Percentiles rank a stretch among this genome's conserved stretches.
These are phyloP conservation scores for Cryptococcus sp. DNA, from an alignment of 1,284 basidiomycete species.

Conservation along the genomic window DNA sequence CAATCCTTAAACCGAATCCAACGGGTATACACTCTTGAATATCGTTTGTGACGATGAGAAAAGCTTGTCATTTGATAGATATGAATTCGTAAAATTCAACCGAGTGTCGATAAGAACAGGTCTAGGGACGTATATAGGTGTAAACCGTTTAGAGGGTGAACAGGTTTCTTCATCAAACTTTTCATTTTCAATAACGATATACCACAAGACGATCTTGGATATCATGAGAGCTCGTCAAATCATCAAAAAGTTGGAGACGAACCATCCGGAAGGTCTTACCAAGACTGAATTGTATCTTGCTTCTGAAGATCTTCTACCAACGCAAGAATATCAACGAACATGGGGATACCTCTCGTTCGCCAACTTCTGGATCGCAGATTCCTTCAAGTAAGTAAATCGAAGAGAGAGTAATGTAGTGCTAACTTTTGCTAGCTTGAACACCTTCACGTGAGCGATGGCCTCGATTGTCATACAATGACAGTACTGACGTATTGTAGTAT, in stretches of 20 bases:
- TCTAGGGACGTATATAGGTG: too few species aligned
- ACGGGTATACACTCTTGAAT: too few species aligned
- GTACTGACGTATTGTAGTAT: slow-evolving; percentile 31
- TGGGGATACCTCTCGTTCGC: slow-evolving; percentile 29
- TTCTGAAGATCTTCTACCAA: slow-evolving; percentile 46
- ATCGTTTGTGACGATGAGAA: too few species aligned
- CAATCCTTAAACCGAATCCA: too few species aligned
- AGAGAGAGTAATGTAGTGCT: not conserved
- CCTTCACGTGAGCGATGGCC: slow-evolving; percentile 47
- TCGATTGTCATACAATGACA: not conserved
- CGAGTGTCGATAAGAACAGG: too few species aligned
- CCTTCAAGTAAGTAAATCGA: slow-evolving; percentile 55
- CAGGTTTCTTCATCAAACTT: too few species aligned
- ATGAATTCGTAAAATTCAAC: too few species aligned
- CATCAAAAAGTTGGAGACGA: slow-evolving; percentile 51
- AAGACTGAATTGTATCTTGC: slow-evolving; percentile 56
- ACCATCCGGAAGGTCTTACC: slow-evolving; percentile 53
- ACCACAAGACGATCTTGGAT: too few species aligned
- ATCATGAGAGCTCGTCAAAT: slow-evolving; percentile 11
- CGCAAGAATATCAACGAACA: slow-evolving; percentile 33
- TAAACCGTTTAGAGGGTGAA: too few species aligned
- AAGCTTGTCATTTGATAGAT: too few species aligned
- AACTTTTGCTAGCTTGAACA: slow-evolving; percentile 53
- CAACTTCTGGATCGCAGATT: slow-evolving; percentile 69
- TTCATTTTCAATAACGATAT: too few species aligned